Percentiles rank a stretch among this genome's conserved stretches.
Evolutionary conservation across 176 grass and related monocot species (phyloP).

Genomic region (Sorghum bicolor): Sorghum_bicolor_NCBIv3 NC_012872.2:61924501-61925000

Average conservation of each 20-base stretch:
- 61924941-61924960: constrained; percentile 15
- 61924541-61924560: neutral
- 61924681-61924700: neutral
- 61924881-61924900: too few species aligned
- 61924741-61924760: neutral
- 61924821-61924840: too few species aligned
- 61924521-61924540: neutral
- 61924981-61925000: constrained; percentile 41
- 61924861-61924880: too few species aligned
- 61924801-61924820: neutral
- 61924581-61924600: too few species aligned
- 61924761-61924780: neutral
- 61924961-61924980: neutral
- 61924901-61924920: too few species aligned
- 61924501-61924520: neutral
- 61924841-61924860: too few species aligned
- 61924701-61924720: neutral
- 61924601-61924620: too few species aligned
- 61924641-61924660: too few species aligned
- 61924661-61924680: neutral
- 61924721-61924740: neutral
- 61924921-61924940: neutral
- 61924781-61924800: neutral
- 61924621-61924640: too few species aligned
- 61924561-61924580: too few species aligned